phyloP scores from a whole-genome alignment of 192 early-diverging fungal species.

The Chytriomyces confervae region DNA sequence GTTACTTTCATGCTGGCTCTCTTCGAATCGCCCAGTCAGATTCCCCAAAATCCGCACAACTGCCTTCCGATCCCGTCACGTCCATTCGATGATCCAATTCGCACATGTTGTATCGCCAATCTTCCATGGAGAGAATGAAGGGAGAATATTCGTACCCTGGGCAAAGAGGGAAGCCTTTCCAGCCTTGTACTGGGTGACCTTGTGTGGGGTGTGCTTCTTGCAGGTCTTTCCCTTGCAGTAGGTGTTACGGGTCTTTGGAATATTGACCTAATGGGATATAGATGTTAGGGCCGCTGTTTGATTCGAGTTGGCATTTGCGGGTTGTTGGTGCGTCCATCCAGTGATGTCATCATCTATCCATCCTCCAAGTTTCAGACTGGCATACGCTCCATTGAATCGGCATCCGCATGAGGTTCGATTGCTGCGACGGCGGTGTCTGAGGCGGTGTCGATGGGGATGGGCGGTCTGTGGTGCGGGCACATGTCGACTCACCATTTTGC shows the following conservation, averaged over 20 bases:
- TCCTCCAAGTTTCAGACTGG: too few relatives aligned
- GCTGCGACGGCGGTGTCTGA: background rate
- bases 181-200: slow-evolving; percentile 99
- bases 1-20: background rate
- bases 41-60: background rate
- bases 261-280: slow-evolving; percentile 78
- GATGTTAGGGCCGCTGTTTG: background rate
- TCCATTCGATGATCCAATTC: slow-evolving; percentile 1
- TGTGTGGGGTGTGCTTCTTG: slow-evolving; percentile 99
- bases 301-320: background rate
- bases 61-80: background rate
- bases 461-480: too few relatives aligned
- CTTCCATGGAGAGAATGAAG: background rate
- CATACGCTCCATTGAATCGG: too few relatives aligned
- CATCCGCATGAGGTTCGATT: background rate
- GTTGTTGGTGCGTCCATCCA: background rate
- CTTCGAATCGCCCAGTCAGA: background rate
- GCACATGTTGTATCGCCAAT: background rate
- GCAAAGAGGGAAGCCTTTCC: slow-evolving; percentile 99
- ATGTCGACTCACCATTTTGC: background rate
- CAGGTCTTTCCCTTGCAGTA: slow-evolving; percentile 98
- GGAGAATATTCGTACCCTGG: slow-evolving; percentile 76
- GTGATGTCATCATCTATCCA: background rate
- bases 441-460: background rate
- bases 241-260: slow-evolving; percentile 99